Base-by-base conservation (phyloP, 148 eudicot species). In the Fagopyrum homotropicum region DNA sequence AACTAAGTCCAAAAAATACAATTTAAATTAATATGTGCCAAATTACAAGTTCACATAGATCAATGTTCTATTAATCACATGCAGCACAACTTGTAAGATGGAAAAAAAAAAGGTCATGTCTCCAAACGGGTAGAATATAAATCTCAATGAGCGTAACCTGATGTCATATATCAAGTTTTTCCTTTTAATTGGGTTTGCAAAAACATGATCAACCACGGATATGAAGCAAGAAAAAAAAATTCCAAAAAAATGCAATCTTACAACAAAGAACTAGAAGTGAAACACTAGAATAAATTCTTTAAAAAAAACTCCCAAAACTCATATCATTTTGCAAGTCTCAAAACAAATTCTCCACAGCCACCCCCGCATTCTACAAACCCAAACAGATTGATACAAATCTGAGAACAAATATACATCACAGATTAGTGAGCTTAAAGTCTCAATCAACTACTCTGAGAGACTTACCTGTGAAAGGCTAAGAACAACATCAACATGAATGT, bases 401-500 rank as follows among this genome's bases (percentile, higher is more conserved):
- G 30, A 19, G 35, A 2, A 57, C 22, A 7, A 57, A 57, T 56
- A 56, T 14, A 16, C 64, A 57, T 19, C 35, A 57, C 17, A 57
- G n/a, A 17, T 17, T 1, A 19, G 64, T 4, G 16, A 63, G 9
- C 66, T 9, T 40, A 63, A 17, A 63, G 40, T 35, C 40, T 35
- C 40, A 35, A 35, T 2, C 16, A 63, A 63, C 69, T 30, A 30
- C 22, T 30, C 35, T 19, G 4, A 43, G 56, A 52, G 9, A 30
- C 9, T 64, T 14, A 91, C 97, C 94, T 93, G 98, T 59, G 97
- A 83, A 79, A 94, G 77, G 80, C 87, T 90, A 79, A 94, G 72
- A 54, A 81, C 80, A 59, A 96, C 85, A 85, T 91, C 93, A 59
- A 94, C 98, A 81, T 94, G 98, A 66, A 94, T 90, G 75, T 91